These are phyloP conservation scores for Pseudohyphozyma bogoriensis DNA, from an alignment of 768 basidiomycete genomes.

Conservation along the genomic window DNA sequence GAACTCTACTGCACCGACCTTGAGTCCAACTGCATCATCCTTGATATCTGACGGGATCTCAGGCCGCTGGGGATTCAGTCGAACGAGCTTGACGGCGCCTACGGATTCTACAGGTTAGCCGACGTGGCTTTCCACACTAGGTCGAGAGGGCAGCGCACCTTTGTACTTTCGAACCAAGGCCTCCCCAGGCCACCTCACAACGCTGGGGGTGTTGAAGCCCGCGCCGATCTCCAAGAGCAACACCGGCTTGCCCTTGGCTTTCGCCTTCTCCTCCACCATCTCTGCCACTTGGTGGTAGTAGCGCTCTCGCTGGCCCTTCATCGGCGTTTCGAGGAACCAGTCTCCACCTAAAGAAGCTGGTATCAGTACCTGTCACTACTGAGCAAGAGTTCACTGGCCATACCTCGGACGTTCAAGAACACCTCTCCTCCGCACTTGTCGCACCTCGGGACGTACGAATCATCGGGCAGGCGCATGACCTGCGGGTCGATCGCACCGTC, in stretches of 20 bases:
- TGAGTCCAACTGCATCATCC: background rate
- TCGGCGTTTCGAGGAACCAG: conserved; percentile 4
- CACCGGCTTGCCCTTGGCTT: background rate
- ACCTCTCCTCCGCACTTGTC: background rate
- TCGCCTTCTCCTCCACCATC: background rate
- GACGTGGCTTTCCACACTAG: background rate
- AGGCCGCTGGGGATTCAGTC: background rate
- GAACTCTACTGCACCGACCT: background rate
- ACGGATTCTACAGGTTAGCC: background rate
- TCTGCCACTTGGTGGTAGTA: background rate
- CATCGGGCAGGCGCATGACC: conserved; percentile 4
- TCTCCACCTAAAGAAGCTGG: no score
- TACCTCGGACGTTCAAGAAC: conserved; percentile 5
- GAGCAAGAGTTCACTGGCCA: no score
- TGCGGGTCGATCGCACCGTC: background rate
- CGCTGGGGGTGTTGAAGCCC: conserved; percentile 2
- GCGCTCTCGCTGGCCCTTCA: background rate
- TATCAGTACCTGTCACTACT: no score
- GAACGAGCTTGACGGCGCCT: background rate
- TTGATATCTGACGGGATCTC: background rate
- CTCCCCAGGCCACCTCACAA: background rate
- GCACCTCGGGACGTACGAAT: background rate
- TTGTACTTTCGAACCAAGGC: background rate
- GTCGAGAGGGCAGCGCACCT: background rate
- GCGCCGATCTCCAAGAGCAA: conserved; percentile 1